phyloP scores from a whole-genome alignment of 352 stramenopile genomes.

The Pythium rhizo-oryzae region DNA sequence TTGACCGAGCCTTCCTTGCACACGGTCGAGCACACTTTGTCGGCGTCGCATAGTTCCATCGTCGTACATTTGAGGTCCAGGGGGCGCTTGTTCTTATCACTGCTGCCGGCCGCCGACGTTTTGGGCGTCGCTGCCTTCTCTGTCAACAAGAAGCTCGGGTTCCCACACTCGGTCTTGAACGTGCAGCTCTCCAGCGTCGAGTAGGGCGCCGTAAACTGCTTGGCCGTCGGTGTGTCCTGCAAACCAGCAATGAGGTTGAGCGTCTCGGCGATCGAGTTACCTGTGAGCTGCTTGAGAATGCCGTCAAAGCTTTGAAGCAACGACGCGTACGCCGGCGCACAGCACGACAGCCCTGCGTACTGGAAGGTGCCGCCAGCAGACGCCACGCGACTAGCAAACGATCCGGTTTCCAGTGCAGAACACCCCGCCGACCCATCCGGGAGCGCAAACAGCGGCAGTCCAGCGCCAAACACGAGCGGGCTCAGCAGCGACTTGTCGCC shows the following conservation, averaged over 20 bases:
- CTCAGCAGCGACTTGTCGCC: slow-evolving; percentile 42
- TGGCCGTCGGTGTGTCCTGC: slow-evolving; percentile 27
- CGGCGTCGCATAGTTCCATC: slow-evolving; percentile 53
- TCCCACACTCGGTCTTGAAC: slow-evolving; percentile 45
- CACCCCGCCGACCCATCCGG: slow-evolving; percentile 43
- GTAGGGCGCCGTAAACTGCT: slow-evolving; percentile 48
- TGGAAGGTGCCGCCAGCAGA: slow-evolving; percentile 29
- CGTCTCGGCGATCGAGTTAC: slow-evolving; percentile 51
- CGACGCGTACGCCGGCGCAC: slow-evolving; percentile 37
- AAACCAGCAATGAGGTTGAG: slow-evolving; percentile 53
- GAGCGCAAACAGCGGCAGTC: slow-evolving; percentile 53
- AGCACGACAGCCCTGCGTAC: slow-evolving; percentile 59
- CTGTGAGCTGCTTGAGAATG: slow-evolving; percentile 45
- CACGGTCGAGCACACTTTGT: slow-evolving; percentile 65
- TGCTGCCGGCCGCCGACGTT: slow-evolving; percentile 22
- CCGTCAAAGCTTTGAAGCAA: slow-evolving; percentile 54
- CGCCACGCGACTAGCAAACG: slow-evolving; percentile 42
- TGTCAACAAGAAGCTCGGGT: slow-evolving; percentile 37
- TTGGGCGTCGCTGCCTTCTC: slow-evolving; percentile 22
- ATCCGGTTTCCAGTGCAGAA: slow-evolving; percentile 39
- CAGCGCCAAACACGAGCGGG: slow-evolving; percentile 44
- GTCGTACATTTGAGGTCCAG: slow-evolving; percentile 58
- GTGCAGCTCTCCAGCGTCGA: slow-evolving; percentile 41
- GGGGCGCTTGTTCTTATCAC: slow-evolving; percentile 28
- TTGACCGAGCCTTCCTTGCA: slow-evolving; percentile 59